These are phyloP conservation scores for Cocos nucifera DNA, from an alignment of 176 grass and related monocot genomes.

Conservation along the genomic window DNA sequence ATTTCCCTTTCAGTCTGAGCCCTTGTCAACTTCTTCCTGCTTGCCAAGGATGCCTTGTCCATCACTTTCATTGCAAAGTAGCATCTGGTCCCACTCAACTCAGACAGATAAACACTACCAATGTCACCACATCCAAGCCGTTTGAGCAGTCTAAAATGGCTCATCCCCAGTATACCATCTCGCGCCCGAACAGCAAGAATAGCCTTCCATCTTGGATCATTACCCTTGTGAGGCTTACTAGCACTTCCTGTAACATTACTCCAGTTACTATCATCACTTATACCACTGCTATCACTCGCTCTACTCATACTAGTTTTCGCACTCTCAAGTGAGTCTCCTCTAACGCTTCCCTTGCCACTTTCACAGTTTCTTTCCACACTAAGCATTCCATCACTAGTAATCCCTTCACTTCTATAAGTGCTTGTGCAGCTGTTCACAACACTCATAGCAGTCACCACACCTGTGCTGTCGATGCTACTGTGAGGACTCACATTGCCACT, in stretches of 20 bases:
- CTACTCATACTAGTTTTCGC: slow-evolving; percentile 87
- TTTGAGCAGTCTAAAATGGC: slow-evolving; percentile 88
- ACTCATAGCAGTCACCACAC: slow-evolving; percentile 52
- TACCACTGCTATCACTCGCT: slow-evolving; percentile 74
- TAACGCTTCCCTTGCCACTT: slow-evolving; percentile 40
- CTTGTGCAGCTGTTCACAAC: slow-evolving; percentile 32
- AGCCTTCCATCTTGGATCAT: slow-evolving; percentile 84
- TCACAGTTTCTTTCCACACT: slow-evolving; percentile 33
- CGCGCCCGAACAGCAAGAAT: slow-evolving; percentile 66
- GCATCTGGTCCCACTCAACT: slow-evolving; percentile 75
- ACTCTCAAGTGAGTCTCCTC: slow-evolving; percentile 63
- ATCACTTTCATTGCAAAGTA: slow-evolving; percentile 96
- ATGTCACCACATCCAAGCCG: slow-evolving; percentile 90
- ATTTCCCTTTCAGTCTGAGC: slow-evolving; percentile 12
- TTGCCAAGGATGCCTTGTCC: slow-evolving; percentile 12
- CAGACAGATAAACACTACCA: slow-evolving; percentile 92
- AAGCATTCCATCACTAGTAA: slow-evolving; percentile 33
- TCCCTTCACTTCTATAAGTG: slow-evolving; percentile 51
- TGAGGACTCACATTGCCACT: slow-evolving; percentile 95
- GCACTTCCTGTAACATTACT: slow-evolving; percentile 71
- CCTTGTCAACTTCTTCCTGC: slow-evolving; percentile 18
- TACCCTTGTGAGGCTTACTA: slow-evolving; percentile 93
- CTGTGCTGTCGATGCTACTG: slow-evolving; percentile 83
- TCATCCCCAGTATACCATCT: slow-evolving; percentile 77
- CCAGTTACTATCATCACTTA: slow-evolving; percentile 91